Evolutionary conservation across 768 basidiomycete species (phyloP).

Genomic region (Amanita thiersii): DNA sequence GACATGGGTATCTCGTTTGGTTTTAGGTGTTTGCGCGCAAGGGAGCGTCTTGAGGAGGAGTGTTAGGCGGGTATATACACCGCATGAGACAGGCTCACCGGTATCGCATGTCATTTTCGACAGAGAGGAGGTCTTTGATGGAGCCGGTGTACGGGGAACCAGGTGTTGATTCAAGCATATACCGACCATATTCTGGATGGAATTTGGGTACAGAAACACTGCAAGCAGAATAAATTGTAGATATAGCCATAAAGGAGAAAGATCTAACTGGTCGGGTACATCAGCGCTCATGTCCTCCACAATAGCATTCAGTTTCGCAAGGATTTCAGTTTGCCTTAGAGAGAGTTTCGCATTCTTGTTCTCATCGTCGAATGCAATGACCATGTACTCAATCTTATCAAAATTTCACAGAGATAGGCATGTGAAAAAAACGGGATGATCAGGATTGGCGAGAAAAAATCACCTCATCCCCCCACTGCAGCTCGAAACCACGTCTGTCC

Average conservation of each 20-base stretch:
- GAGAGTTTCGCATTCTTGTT: slow-evolving; percentile 80
- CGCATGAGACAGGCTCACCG: slow-evolving; percentile 40
- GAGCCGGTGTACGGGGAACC: slow-evolving; percentile 91
- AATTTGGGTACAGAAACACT: slow-evolving; percentile 81
- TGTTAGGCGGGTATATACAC: not conserved
- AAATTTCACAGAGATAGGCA: slow-evolving; percentile 6
- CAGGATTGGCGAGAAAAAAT: slow-evolving; percentile 10
- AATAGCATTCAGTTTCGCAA: slow-evolving; percentile 65
- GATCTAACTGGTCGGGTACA: slow-evolving; percentile 50
- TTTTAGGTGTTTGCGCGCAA: slow-evolving; percentile 78
- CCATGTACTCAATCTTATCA: slow-evolving; percentile 94
- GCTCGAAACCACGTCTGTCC: slow-evolving; percentile 81
- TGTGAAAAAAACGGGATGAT: slow-evolving; percentile 8
- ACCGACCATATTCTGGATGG: slow-evolving; percentile 97
- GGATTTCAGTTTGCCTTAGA: slow-evolving; percentile 91
- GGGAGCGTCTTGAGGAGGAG: slow-evolving; percentile 49
- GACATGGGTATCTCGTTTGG: slow-evolving; percentile 86
- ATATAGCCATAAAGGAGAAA: not conserved
- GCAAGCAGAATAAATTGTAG: slow-evolving; percentile 6
- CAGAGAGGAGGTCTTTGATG: slow-evolving; percentile 77
- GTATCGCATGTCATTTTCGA: slow-evolving; percentile 93
- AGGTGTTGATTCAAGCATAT: slow-evolving; percentile 98
- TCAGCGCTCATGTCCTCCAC: slow-evolving; percentile 58
- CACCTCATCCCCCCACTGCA: slow-evolving; percentile 99
- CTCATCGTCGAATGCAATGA: slow-evolving; percentile 75